Base-by-base conservation (phyloP, 495 filamentous ascomycete species). In the Viridothelium virens region DNA sequence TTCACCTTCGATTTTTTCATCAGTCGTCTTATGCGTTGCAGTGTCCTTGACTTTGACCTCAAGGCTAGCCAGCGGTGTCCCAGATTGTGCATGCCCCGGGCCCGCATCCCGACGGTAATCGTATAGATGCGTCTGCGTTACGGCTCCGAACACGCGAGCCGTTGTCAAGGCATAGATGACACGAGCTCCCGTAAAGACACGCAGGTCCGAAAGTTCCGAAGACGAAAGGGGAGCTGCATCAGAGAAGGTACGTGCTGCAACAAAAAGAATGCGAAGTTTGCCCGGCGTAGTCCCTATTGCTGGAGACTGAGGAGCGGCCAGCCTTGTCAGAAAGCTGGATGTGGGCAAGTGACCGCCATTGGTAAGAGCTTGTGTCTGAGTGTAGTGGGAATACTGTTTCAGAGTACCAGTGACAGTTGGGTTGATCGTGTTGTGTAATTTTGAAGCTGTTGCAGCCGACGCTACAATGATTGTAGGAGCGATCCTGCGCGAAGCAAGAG, bases 101-200 rank as follows among this genome's bases (percentile, higher is more conserved):
- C 66, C 67, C 18, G 75, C 70, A 62, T 82, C 77, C 18, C 86
- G 80, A 48, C 92, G 79, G 73, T 99, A 97, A 73, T 99, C 94
- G 70, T 90, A 93, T 39, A 91, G 81, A 66, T 88, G 85, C 11
- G 91, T 94, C 77, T 97, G 92, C 2, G 85, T 76, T 18, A 92
- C 85, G 1, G 94, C 89, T 33, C 94, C 94, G 3, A 92, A 93
- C 33, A 97, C 88, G 38, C 84, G 82, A 7, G 92, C 79, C 2
- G 90, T 87, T 56, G 91, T 90, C 38, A 97, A 80, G 0, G 91
- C 91, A 77, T 96, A 96, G 31, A 95, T 81, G 61, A 96, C 80
- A 41, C 91, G 85, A 10, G 91, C 87, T 11, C 88, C 85, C 7
- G 89, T 92, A 76, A 89, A 90, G 16, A 91, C 79, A 18, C 91